A percentile compares a stretch with the other conserved stretches of the same genome.
Conservation (phyloP, 176 grass and related monocot genomes). For the Hsuehochloa calcarea region DNA sequence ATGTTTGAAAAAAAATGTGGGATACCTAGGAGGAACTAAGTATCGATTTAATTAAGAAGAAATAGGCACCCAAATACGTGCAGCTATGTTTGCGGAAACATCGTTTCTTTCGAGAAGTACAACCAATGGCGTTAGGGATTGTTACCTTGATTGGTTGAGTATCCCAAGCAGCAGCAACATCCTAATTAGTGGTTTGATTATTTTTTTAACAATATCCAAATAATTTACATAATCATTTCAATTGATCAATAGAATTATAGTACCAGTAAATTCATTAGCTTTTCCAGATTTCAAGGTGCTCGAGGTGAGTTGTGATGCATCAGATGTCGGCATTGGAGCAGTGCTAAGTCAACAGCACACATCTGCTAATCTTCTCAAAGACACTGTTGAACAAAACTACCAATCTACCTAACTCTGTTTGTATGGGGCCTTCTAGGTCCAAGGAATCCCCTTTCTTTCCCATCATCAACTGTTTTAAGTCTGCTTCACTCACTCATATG, state of each 20-base stretch:
- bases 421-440: background rate
- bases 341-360: constrained; percentile 6
- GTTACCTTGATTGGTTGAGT: background rate
- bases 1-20: background rate
- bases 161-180: background rate
- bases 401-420: constrained; percentile 1
- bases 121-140: background rate
- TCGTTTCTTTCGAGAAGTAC: background rate
- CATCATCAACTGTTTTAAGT: constrained; percentile 4
- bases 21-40: too few relatives aligned
- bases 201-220: background rate
- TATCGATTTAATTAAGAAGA: too few relatives aligned
- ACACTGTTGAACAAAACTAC: background rate
- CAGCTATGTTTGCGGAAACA: background rate
- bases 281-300: background rate
- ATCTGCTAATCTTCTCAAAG: constrained; percentile 7
- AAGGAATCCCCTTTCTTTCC: constrained; percentile 6
- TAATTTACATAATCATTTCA: background rate
- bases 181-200: background rate
- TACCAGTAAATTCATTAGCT: background rate
- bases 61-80: too few relatives aligned
- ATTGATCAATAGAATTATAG: background rate
- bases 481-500: background rate
- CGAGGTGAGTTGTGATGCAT: background rate
- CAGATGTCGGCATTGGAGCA: background rate